Evolutionary conservation across 1,284 basidiomycete species (phyloP).

Genomic region (Marasmius tenuissimus): DNA sequence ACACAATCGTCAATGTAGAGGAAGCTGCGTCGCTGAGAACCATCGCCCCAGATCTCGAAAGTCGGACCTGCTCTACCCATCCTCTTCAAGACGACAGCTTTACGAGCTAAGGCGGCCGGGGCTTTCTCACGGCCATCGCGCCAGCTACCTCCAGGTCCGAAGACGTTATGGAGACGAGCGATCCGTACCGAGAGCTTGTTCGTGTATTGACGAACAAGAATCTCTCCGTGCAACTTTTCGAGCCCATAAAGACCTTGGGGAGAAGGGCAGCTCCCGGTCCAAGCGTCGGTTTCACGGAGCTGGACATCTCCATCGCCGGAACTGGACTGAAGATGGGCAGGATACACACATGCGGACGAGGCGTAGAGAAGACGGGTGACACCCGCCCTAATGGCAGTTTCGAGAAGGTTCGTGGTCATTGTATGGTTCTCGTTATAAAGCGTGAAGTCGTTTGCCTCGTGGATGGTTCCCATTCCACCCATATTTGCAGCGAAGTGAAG

Average conservation of each 20-base stretch:
- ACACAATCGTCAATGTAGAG: constrained; percentile 55
- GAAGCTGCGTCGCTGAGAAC: constrained; percentile 53
- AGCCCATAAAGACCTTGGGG: constrained; percentile 61
- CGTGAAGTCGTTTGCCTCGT: constrained; percentile 44
- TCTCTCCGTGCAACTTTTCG: constrained; percentile 55
- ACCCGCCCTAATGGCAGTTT: constrained; percentile 34
- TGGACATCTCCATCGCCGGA: constrained; percentile 33
- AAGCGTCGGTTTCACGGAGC: constrained; percentile 47
- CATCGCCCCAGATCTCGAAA: constrained; percentile 61
- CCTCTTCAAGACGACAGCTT: constrained; percentile 39
- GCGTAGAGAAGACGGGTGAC: constrained; percentile 52
- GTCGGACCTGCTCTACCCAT: constrained; percentile 8
- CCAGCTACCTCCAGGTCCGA: constrained; percentile 55
- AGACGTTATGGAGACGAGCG: constrained; percentile 61
- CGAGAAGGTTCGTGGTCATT: constrained; percentile 50
- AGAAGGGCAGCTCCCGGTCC: constrained; percentile 30
- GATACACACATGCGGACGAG: constrained; percentile 62
- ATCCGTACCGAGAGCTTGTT: constrained; percentile 41
- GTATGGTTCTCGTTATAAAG: constrained; percentile 51
- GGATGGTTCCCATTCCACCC: constrained; percentile 65
- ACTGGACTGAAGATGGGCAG: constrained; percentile 37
- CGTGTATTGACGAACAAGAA: constrained; percentile 36
- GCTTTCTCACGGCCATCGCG: constrained; percentile 55
- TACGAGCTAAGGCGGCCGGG: constrained; percentile 57
- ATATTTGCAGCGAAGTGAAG: constrained; percentile 60